phyloP scores from a whole-genome alignment of 1,139 yeast genomes.

The Tardiomyces blankii region DNA sequence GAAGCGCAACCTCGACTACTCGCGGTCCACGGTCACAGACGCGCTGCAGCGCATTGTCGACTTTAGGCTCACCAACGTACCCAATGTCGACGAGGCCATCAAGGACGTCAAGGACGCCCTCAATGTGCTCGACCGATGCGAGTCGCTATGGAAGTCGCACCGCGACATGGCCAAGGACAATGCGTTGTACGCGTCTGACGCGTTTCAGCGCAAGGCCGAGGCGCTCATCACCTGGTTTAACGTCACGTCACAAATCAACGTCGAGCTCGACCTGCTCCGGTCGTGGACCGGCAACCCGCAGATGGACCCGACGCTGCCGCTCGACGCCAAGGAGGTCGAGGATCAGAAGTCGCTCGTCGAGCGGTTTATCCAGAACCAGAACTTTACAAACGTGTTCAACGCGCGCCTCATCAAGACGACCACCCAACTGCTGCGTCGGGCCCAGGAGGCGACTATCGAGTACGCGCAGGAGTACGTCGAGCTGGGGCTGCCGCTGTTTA shows the following conservation, averaged over 20 bases:
- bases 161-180: slow-evolving; percentile 73
- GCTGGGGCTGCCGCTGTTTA: slow-evolving; percentile 66
- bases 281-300: slow-evolving; percentile 77
- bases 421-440: slow-evolving; percentile 67
- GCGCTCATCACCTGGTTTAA: slow-evolving; percentile 81
- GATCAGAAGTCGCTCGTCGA: slow-evolving; percentile 55
- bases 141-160: slow-evolving; percentile 69
- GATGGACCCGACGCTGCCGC: slow-evolving; percentile 41
- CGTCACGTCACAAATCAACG: slow-evolving; percentile 55
- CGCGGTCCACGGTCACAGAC: slow-evolving; percentile 64
- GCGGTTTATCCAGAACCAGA: slow-evolving; percentile 72
- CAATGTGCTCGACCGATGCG: slow-evolving; percentile 54
- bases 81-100: slow-evolving; percentile 17
- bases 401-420: slow-evolving; percentile 46
- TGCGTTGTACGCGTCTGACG: slow-evolving; percentile 56
- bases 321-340: slow-evolving; percentile 17
- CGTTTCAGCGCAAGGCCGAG: slow-evolving; percentile 55
- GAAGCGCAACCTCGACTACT: slow-evolving; percentile 53
- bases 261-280: slow-evolving; percentile 45
- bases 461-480: slow-evolving; percentile 54
- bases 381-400: slow-evolving; percentile 50
- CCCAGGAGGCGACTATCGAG: slow-evolving; percentile 58
- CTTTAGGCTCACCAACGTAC: slow-evolving; percentile 34
- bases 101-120: slow-evolving; percentile 47
- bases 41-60: slow-evolving; percentile 60